phyloP scores from a whole-genome alignment of 2,329 filamentous ascomycete species.

The Monilinia vaccinii-corymbosi region DNA sequence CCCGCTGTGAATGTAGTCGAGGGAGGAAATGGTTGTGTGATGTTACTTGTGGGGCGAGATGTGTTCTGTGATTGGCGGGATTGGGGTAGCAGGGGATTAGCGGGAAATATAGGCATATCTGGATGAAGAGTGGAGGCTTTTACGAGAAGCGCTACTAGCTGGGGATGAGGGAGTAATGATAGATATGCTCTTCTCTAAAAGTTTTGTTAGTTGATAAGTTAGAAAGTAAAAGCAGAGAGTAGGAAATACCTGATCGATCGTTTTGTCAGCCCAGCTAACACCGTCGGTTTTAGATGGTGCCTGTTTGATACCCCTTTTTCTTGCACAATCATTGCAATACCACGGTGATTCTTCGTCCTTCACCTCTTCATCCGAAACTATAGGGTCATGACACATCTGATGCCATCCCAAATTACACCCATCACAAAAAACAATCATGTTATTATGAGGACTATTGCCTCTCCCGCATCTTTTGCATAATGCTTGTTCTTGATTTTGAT shows the following conservation, averaged over 20 bases:
- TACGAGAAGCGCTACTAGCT: constrained; percentile 57
- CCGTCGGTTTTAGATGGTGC: constrained; percentile 24
- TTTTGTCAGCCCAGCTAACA: constrained; percentile 28
- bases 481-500: constrained; percentile 41
- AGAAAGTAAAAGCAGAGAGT: not conserved
- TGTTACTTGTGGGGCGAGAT: constrained; percentile 17
- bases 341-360: constrained; percentile 58
- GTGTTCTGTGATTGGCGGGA: constrained; percentile 7
- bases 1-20: constrained; percentile 28
- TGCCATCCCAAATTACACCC: constrained; percentile 74
- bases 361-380: constrained; percentile 61
- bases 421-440: constrained; percentile 81
- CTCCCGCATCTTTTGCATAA: constrained; percentile 66
- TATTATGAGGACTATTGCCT: constrained; percentile 60
- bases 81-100: constrained; percentile 12
- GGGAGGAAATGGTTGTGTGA: constrained; percentile 26
- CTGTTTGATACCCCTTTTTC: constrained; percentile 37
- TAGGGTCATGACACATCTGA: constrained; percentile 70
- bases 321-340: constrained; percentile 57
- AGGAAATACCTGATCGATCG: constrained; percentile 33
- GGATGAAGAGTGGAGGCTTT: constrained; percentile 52
- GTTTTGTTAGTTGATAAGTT: constrained; percentile 14
- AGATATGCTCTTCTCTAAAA: constrained; percentile 54
- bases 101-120: constrained; percentile 55
- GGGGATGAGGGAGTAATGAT: constrained; percentile 46